phyloP scores from a whole-genome alignment of 805 yeast species.

The Monosporozyma servazzii region DNA sequence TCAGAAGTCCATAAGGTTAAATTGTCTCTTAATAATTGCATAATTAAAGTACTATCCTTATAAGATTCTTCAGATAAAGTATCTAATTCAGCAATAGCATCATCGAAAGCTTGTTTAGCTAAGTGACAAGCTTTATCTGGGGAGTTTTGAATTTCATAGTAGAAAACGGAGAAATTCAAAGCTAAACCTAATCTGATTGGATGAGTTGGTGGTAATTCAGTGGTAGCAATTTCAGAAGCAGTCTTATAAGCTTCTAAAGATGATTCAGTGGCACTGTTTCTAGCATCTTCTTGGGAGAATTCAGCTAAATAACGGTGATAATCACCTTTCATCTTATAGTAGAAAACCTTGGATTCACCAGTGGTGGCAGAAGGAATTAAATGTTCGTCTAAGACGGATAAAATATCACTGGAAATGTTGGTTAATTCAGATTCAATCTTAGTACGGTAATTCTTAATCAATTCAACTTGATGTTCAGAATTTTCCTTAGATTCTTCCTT shows the following conservation, averaged over 20 bases:
- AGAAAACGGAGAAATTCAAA: slow-evolving; percentile 93
- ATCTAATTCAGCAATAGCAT: slow-evolving; percentile 97
- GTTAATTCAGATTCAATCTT: slow-evolving; percentile 90
- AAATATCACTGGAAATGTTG: slow-evolving; percentile 88
- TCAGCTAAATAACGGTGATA: slow-evolving; percentile 98
- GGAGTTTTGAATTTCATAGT: slow-evolving; percentile 94
- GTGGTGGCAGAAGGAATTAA: slow-evolving; percentile 90
- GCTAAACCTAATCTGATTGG: slow-evolving; percentile 98
- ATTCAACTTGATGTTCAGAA: slow-evolving; percentile 68
- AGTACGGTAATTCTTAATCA: slow-evolving; percentile 89
- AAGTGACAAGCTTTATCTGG: slow-evolving; percentile 98
- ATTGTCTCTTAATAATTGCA: slow-evolving; percentile 98
- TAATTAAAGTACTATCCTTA: slow-evolving; percentile 95
- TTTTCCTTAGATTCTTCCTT: slow-evolving; percentile 95
- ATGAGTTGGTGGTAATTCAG: slow-evolving; percentile 96
- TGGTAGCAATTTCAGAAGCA: slow-evolving; percentile 94
- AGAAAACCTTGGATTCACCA: slow-evolving; percentile 96
- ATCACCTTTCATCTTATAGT: slow-evolving; percentile 99
- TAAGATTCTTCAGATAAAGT: slow-evolving; percentile 95
- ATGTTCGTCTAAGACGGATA: slow-evolving; percentile 78
- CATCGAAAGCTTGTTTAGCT: slow-evolving; percentile 98
- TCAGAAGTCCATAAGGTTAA: slow-evolving; percentile 96
- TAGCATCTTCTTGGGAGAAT: slow-evolving; percentile 83
- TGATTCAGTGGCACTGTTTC: slow-evolving; percentile 84
- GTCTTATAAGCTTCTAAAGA: slow-evolving; percentile 91